Conservation (phyloP, 129 eudicot genomes). For the Scalesia atractyloides region DNA sequence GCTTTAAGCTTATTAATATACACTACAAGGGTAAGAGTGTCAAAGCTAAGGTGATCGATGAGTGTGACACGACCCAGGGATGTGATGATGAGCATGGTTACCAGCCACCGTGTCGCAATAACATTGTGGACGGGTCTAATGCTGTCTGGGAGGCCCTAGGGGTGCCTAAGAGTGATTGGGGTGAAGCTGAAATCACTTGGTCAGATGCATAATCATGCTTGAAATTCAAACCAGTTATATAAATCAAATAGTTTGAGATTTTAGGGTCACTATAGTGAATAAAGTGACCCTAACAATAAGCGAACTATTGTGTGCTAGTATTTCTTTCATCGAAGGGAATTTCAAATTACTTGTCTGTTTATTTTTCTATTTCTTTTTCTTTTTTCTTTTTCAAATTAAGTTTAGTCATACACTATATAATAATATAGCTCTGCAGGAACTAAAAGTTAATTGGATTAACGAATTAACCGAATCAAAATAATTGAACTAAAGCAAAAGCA, state of each 20-base stretch:
- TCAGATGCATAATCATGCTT: conserved; percentile 28
- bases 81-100: conserved; percentile 38
- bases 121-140: conserved; percentile 49
- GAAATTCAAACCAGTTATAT: not conserved
- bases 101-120: conserved; percentile 47
- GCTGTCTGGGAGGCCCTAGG: conserved; percentile 54
- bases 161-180: conserved; percentile 35
- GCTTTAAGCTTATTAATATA: conserved; percentile 27
- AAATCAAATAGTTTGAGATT: not conserved
- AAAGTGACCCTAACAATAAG: not conserved
- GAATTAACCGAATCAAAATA: no score
- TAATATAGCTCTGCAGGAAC: no score
- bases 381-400: no score
- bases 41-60: conserved; percentile 48
- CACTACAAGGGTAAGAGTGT: conserved; percentile 35
- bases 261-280: not conserved
- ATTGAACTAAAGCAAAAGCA: no score
- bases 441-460: no score
- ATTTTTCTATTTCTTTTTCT: no score
- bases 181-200: conserved; percentile 29
- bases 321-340: not conserved
- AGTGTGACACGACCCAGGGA: conserved; percentile 49
- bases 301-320: not conserved
- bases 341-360: no score
- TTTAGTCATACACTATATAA: no score